Base-by-base conservation (phyloP, 345 rosid genomes). In the Abelmoschus esculentus region DNA sequence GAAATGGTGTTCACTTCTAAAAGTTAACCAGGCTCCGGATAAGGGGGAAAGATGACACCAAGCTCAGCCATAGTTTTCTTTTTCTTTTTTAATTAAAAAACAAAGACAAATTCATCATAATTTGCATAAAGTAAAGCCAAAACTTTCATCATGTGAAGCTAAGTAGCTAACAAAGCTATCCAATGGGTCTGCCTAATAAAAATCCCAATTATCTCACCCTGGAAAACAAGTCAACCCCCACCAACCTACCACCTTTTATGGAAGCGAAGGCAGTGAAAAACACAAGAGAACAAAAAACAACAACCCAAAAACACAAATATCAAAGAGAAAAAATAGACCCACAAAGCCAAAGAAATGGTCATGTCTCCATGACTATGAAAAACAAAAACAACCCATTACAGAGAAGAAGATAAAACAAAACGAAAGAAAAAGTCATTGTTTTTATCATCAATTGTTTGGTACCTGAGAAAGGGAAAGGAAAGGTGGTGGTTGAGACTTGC, bases 211-310 rank as follows among this genome's bases (percentile, higher is more conserved):
- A 64, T 73, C 63, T 54, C 56, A 47, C 64, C 62, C 42, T 70
- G 74, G 44, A 76, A 77, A 77, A 46, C 36, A 87, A 88, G 98
- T 92, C 96, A 90, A 92, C 93, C 78, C 88, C 80, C 36, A 83
- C 86, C 84, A 88, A 77, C 82, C 87, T 79, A 84, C 93, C 93
- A 85, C 93, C 90, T 84, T 86, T 85, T 85, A 74, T 83, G 85
- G 75, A 83, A 69, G 74, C 58, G 57, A 46, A 66, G 56, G 76
- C 66, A 67, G 62, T 32, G 52, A 75, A 62, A 38, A 58, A 52
- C 36, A 32, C 36, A 32, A 32, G 36, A 32, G 36, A 56, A 42
- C 53, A 63, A 60, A 49, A 66, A 70, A 62, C 72, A 49, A 53
- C 60, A 70, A 62, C 72, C 54, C 49, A 53, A 70, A 72, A 17